Evolutionary conservation across 1,139 yeast species (phyloP).

Genomic region (Geotrichum citri-aurantii): DNA sequence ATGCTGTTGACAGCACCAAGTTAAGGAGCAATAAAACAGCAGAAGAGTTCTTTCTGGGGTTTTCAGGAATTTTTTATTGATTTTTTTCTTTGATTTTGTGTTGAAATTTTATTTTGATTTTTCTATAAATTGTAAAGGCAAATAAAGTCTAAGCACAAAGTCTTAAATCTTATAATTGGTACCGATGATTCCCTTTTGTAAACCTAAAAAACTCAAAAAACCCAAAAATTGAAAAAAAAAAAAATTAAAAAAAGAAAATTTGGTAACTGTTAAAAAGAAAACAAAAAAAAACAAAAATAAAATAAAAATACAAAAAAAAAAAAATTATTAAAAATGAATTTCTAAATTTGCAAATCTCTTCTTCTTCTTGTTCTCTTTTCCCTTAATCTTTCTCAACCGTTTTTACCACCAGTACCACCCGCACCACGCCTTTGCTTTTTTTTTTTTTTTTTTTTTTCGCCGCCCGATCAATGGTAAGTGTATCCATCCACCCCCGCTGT

Average conservation of each 20-base stretch:
- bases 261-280: neutral
- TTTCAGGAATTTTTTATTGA: too few relatives aligned
- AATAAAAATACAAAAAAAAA: neutral
- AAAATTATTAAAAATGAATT: neutral
- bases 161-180: neutral
- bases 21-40: too few relatives aligned
- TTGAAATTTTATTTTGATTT: too few relatives aligned
- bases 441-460: neutral
- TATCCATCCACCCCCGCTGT: neutral
- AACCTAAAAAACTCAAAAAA: neutral
- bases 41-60: too few relatives aligned
- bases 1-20: too few relatives aligned
- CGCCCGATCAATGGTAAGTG: neutral
- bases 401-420: neutral
- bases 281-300: neutral
- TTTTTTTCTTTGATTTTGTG: too few relatives aligned
- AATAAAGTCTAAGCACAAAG: too few relatives aligned
- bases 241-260: neutral
- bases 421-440: neutral
- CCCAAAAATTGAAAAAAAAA: neutral
- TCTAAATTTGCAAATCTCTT: neutral
- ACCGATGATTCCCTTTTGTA: neutral
- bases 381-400: neutral
- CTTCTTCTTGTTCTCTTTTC: conserved; percentile 2
- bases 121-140: too few relatives aligned